Conservation (phyloP, 148 eudicot genomes). For the Bassia scoparia region DNA sequence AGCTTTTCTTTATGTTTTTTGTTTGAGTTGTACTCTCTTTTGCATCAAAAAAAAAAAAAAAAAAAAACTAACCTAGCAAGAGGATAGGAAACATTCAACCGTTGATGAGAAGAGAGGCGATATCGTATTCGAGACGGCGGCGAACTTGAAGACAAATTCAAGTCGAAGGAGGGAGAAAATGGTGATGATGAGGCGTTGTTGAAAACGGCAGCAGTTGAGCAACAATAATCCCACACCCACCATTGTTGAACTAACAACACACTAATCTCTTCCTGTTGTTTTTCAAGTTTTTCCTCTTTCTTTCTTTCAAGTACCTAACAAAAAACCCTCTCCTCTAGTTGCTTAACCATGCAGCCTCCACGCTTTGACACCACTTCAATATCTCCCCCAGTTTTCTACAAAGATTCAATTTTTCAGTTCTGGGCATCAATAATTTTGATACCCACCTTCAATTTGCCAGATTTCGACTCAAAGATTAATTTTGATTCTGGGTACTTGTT, state of each 20-base stretch:
- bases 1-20: too few species aligned
- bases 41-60: too few species aligned
- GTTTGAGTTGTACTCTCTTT: too few species aligned
- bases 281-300: conserved; percentile 29
- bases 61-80: conserved; percentile 50
- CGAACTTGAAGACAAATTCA: conserved; percentile 25
- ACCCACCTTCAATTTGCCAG: too few species aligned
- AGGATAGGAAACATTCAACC: conserved; percentile 32
- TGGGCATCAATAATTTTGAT: too few species aligned
- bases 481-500: too few species aligned
- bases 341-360: conserved; percentile 41
- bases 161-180: conserved; percentile 19
- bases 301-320: conserved; percentile 35
- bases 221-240: conserved; percentile 37
- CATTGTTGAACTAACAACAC: conserved; percentile 17
- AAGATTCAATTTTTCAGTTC: not conserved
- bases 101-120: conserved; percentile 36
- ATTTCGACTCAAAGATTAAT: too few species aligned
- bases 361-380: conserved; percentile 1
- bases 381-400: not conserved
- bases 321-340: conserved; percentile 24
- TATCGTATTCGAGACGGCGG: conserved; percentile 36
- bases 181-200: conserved; percentile 5
- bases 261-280: conserved; percentile 6
- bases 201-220: conserved; percentile 41